Conservation (phyloP, 2,329 filamentous ascomycete genomes). For the Diaporthe amygdali region DNA sequence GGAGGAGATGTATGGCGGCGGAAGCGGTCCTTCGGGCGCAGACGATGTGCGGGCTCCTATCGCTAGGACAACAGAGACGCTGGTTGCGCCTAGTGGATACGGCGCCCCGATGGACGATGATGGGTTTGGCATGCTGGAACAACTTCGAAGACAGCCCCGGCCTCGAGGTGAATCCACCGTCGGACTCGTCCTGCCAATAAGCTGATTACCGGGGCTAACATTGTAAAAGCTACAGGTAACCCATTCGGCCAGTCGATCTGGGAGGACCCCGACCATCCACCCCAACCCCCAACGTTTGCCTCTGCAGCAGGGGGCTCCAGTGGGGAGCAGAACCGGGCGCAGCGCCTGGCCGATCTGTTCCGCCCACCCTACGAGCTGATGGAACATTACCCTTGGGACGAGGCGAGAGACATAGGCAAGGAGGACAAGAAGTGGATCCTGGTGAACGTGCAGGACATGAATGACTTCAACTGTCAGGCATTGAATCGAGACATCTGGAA, state of each 20-base stretch:
- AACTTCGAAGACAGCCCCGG: constrained; percentile 58
- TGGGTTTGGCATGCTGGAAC: constrained; percentile 67
- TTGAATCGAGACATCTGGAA: constrained; percentile 98
- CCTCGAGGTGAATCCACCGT: constrained; percentile 32
- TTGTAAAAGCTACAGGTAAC: constrained; percentile 32
- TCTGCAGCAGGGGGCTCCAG: constrained; percentile 24
- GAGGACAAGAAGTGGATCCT: constrained; percentile 92
- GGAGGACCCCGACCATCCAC: constrained; percentile 34
- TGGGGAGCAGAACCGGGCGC: constrained; percentile 70
- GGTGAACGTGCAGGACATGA: constrained; percentile 93
- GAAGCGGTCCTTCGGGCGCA: constrained; percentile 38
- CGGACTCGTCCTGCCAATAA: not conserved
- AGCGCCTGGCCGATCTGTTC: constrained; percentile 87
- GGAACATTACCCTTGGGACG: constrained; percentile 78
- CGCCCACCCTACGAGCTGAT: constrained; percentile 92
- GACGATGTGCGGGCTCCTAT: constrained; percentile 87
- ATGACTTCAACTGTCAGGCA: constrained; percentile 92
- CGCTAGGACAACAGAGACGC: constrained; percentile 86
- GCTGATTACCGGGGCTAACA: constrained; percentile 6
- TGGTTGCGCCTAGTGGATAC: constrained; percentile 73
- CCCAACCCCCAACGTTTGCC: constrained; percentile 2
- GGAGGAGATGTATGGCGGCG: constrained; percentile 81
- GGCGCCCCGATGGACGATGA: constrained; percentile 57
- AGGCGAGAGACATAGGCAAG: constrained; percentile 84
- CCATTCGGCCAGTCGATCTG: constrained; percentile 47